Evolutionary conservation across 768 basidiomycete species (phyloP), one percentile per base, ranked within the genome.

Genomic region (Agaricus blazei): DNA sequence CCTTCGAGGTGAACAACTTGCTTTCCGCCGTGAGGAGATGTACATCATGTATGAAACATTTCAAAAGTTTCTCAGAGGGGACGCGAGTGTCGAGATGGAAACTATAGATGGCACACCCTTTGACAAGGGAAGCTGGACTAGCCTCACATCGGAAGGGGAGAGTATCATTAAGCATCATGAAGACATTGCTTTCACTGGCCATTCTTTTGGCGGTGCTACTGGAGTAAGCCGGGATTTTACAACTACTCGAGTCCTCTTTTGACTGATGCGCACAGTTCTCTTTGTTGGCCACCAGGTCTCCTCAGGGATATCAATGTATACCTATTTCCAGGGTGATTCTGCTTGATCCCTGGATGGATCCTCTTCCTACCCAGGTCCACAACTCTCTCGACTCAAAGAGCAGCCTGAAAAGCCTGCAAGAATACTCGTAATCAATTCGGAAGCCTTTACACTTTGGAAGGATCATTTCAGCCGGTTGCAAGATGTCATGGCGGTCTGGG

Each of bases 271-370:
- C 51, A 51, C 67, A 87, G 85, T 66, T 87, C 41, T 80, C 80
- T 9, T 65, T 87, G 8, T 70, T 87, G 9, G 82, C 84, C 24
- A 75, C 72, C 3, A 62, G 70, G 26, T 75, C 83, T 5, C 74
- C 78, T 15, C 63, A 66, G 27, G 67, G 67, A 2, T 71, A 77
- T 54, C 44, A 64, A 11, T 64, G 62, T 2, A 73, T 92, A 52
- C 85, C 84, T 0, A 69, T 88, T 48, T 67, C 72, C 5, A 78
- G 80, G 46, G 81, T 78, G 8, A 64, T 93, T 23, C 73, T 87
- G 23, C 76, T 90, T 15, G 92, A 94, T 68, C 92, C 92, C 19
- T 93, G 92, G 91, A 69, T 93, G 7, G 89, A 93, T 54, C 88
- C 90, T 15, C 63, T 91, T 24, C 77, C 84, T 6, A 66, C 74